Evolutionary conservation across 2,329 filamentous ascomycete species (phyloP).

Genomic region (Pseudogymnoascus pannorum): DNA sequence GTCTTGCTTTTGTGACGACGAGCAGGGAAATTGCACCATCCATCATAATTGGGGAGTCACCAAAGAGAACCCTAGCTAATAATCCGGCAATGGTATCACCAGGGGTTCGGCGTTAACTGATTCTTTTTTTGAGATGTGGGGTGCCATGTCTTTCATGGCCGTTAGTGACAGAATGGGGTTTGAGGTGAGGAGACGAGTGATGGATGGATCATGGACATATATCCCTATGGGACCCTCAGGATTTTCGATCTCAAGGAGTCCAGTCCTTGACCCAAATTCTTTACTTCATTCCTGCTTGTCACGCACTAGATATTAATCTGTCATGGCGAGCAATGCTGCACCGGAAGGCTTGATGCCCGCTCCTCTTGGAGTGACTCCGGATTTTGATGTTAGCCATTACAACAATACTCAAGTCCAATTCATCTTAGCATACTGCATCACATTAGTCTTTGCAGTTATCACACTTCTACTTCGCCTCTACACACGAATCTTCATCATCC

Average conservation of each 20-base stretch:
- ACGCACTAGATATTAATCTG: not conserved
- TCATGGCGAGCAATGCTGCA: not conserved
- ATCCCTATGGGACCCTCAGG: not conserved
- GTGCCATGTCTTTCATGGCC: not conserved
- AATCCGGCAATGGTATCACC: not conserved
- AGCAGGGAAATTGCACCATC: not conserved
- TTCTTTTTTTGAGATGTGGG: slow-evolving; percentile 7
- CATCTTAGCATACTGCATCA: slow-evolving; percentile 1
- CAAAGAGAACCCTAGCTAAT: not conserved
- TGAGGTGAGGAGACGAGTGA: not conserved
- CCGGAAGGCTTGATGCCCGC: slow-evolving; percentile 8
- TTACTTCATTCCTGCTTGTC: not conserved
- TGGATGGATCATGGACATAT: slow-evolving; percentile 4
- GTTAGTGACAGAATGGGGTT: not conserved
- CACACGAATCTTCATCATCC: not conserved
- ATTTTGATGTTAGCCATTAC: slow-evolving; percentile 2
- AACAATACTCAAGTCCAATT: not conserved
- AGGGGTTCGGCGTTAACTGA: not conserved
- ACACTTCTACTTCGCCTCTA: slow-evolving; percentile 1
- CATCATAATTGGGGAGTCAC: not conserved
- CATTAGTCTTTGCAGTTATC: not conserved
- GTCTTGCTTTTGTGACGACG: not conserved
- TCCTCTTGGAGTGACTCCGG: not conserved
- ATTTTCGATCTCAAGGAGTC: slow-evolving; percentile 1
- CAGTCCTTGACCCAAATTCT: not conserved